Conservation (phyloP, 192 early-diverging fungal species). For the Funneliformis mosseae region DNA sequence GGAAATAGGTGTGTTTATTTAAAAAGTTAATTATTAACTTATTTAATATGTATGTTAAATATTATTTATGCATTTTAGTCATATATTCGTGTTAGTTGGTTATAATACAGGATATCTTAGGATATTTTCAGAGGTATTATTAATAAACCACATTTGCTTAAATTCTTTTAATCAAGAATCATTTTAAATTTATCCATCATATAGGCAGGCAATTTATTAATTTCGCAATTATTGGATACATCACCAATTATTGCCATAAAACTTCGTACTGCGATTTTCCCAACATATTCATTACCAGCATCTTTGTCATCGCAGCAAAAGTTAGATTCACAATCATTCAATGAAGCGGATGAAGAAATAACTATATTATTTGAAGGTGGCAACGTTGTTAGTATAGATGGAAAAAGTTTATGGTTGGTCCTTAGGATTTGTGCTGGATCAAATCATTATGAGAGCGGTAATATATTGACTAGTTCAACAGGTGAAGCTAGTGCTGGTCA, state of each 20-base stretch:
- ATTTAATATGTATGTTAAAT: not conserved
- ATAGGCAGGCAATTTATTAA: conserved; percentile 51
- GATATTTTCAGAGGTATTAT: conserved; percentile 52
- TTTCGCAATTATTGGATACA: conserved; percentile 52
- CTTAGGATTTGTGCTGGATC: conserved; percentile 54
- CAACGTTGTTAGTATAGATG: conserved; percentile 59
- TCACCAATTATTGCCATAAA: conserved; percentile 52
- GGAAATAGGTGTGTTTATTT: conserved; percentile 40
- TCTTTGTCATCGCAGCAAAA: not conserved
- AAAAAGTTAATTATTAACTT: not conserved
- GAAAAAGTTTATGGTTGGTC: conserved; percentile 58
- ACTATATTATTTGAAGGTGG: conserved; percentile 52
- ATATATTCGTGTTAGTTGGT: conserved; percentile 54
- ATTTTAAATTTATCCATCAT: not conserved
- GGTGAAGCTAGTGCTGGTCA: conserved; percentile 12
- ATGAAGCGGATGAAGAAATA: conserved; percentile 52
- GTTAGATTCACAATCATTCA: conserved; percentile 39
- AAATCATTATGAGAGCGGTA: not conserved
- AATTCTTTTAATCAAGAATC: not conserved
- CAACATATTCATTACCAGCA: conserved; percentile 30
- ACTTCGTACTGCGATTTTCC: conserved; percentile 44
- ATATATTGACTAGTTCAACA: not conserved
- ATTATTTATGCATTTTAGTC: conserved; percentile 33
- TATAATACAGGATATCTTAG: conserved; percentile 59
- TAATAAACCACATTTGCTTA: not conserved